phyloP scores from a whole-genome alignment of 805 yeast genomes.

The Nematodospora valgi region DNA sequence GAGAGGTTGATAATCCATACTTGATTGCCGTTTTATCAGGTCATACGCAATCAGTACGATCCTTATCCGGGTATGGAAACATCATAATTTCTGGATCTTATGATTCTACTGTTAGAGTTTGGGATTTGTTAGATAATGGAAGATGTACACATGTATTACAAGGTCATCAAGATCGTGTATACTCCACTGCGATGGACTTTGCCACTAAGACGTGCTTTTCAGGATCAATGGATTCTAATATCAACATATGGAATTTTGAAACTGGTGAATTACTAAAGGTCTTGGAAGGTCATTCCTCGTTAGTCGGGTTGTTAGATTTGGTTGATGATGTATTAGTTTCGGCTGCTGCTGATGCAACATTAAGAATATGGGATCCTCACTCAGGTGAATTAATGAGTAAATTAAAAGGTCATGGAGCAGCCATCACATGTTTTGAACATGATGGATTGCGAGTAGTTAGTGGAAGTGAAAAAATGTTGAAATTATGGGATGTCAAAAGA shows the following conservation, averaged over 20 bases:
- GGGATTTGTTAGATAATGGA: slow-evolving; percentile 75
- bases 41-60: slow-evolving; percentile 55
- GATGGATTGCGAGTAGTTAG: slow-evolving; percentile 81
- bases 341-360: slow-evolving; percentile 93
- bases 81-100: slow-evolving; percentile 86
- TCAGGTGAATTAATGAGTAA: slow-evolving; percentile 63
- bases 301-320: slow-evolving; percentile 83
- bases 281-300: slow-evolving; percentile 81
- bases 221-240: slow-evolving; percentile 86
- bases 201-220: slow-evolving; percentile 78
- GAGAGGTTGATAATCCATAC: slow-evolving; percentile 48
- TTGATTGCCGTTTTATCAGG: slow-evolving; percentile 65
- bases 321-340: slow-evolving; percentile 76
- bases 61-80: slow-evolving; percentile 83
- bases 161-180: slow-evolving; percentile 87
- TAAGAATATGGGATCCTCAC: slow-evolving; percentile 90
- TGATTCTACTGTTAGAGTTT: slow-evolving; percentile 84
- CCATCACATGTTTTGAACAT: slow-evolving; percentile 92
- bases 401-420: slow-evolving; percentile 77
- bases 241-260: slow-evolving; percentile 84
- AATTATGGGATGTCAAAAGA: slow-evolving; percentile 79
- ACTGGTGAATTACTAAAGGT: slow-evolving; percentile 69
- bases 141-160: slow-evolving; percentile 67
- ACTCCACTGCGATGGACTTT: slow-evolving; percentile 81
- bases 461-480: slow-evolving; percentile 85